These are phyloP conservation scores for Fragilariopsis cylindrus DNA, from an alignment of 108 stramenopile genomes.

Conservation along the genomic window DNA sequence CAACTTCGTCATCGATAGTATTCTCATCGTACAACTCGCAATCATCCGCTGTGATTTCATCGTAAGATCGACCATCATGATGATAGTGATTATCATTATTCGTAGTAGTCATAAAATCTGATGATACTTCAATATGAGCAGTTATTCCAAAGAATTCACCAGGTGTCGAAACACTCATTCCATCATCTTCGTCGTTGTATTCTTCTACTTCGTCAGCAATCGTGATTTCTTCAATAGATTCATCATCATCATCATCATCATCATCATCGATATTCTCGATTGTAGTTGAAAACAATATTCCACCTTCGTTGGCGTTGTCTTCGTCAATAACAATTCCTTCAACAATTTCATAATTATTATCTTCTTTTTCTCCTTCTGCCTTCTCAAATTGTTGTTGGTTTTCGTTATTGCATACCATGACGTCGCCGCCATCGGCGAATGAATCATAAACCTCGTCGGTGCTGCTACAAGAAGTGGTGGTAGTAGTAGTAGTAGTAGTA, in stretches of 20 bases:
- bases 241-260: not conserved
- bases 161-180: not conserved
- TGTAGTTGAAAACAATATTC: no score
- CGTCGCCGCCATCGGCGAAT: not conserved
- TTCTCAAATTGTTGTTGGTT: not conserved
- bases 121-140: conserved; percentile 6
- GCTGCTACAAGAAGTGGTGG: not conserved
- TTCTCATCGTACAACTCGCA: conserved; percentile 9
- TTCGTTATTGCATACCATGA: not conserved
- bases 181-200: not conserved
- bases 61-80: not conserved
- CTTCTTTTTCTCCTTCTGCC: not conserved
- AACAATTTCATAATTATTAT: not conserved
- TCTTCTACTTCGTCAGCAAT: not conserved
- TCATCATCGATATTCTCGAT: no score
- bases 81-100: not conserved
- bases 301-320: not conserved
- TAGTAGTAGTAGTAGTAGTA: no score
- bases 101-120: not conserved
- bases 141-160: not conserved
- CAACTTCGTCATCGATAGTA: not conserved
- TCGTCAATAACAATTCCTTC: not conserved
- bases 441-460: not conserved
- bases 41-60: conserved; percentile 9
- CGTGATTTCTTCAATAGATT: conserved; percentile 1